phyloP scores from a whole-genome alignment of 2,329 filamentous ascomycete genomes.

The Fusarium clavum region DNA sequence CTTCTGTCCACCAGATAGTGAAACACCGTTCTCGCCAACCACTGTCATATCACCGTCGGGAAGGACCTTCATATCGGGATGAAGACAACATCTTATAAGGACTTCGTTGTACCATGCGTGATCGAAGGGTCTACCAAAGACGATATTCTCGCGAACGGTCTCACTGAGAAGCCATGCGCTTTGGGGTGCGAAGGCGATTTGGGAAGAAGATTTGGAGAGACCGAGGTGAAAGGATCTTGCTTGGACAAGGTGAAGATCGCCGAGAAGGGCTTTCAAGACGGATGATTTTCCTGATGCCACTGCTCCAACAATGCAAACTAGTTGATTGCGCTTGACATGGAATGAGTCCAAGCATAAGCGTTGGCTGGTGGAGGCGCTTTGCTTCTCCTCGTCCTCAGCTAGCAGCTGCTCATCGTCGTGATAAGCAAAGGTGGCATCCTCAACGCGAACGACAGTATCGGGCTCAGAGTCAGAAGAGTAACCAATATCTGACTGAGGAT shows the following conservation, averaged over 20 bases:
- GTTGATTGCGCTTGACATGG: neutral
- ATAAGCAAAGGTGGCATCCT: slow-evolving; percentile 16
- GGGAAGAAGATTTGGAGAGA: neutral
- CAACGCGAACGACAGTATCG: neutral
- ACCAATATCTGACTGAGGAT: neutral
- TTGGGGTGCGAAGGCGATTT: slow-evolving; percentile 19
- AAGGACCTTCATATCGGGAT: slow-evolving; percentile 14
- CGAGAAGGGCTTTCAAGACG: slow-evolving; percentile 6
- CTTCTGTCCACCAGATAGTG: slow-evolving; percentile 25
- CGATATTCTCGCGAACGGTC: slow-evolving; percentile 23
- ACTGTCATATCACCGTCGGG: slow-evolving; percentile 30
- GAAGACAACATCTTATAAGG: slow-evolving; percentile 17
- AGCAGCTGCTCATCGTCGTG: slow-evolving; percentile 18
- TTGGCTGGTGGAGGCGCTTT: neutral
- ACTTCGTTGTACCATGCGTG: slow-evolving; percentile 24
- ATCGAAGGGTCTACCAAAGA: slow-evolving; percentile 15
- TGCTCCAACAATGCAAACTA: slow-evolving; percentile 18
- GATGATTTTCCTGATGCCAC: slow-evolving; percentile 29
- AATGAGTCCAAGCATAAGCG: slow-evolving; percentile 6
- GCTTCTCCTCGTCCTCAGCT: neutral
- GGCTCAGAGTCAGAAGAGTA: fast-evolving
- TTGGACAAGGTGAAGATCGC: slow-evolving; percentile 23
- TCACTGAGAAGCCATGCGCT: slow-evolving; percentile 27
- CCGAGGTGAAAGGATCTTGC: slow-evolving; percentile 2
- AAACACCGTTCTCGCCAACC: slow-evolving; percentile 28